Base-by-base conservation (phyloP, 192 early-diverging fungal genomes). In the Paraglomus brasilianum region DNA sequence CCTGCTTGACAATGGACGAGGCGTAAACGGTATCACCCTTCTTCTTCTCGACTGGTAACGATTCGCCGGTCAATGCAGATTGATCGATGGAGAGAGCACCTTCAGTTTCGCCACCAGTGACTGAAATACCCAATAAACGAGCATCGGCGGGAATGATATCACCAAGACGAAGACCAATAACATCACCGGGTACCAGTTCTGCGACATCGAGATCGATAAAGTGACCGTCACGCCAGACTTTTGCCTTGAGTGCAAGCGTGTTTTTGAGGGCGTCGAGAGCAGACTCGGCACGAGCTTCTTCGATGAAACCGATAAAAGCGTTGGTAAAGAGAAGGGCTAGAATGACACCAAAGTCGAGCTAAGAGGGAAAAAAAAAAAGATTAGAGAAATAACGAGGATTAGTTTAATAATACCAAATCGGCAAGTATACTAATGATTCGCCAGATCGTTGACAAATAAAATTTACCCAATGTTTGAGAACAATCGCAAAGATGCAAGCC, bases 61-160 rank as follows among this genome's bases (percentile, higher is more conserved):
- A 95, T 81, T 97, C 95, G 61, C 95, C 95, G 2, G 95, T 96
- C 39, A 97, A 85, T 13, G 92, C 93, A 36, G 93, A 91, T 79
- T 97, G 93, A 80, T 97, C 95, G 65, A 97, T 91, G 74, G 90
- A 84, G 22, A 98, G 84, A 42, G 85, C 78, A 66, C 83, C 82
- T 69, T 94, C 93, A 49, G 89, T 85, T 8, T 83, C 82, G 73
- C 93, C 93, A 66, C 90, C 89, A 42, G 86, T 89, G 8, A 86
- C 89, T 59, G 84, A 87, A 59, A 93, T 82, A 30, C 90, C 91
- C 14, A 93, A 79, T 66, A 94, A 75, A 42, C 92, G 90, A 41
- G 83, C 89, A 75, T 97, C 95, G 19, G 95, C 95, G 42, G 95
- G 95, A 59, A 97, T 81, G 68, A 97, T 95, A 76, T 97, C 95